Evolutionary conservation across 306 rosid species (phyloP).

Genomic region (Aeschynomene evenia): DNA sequence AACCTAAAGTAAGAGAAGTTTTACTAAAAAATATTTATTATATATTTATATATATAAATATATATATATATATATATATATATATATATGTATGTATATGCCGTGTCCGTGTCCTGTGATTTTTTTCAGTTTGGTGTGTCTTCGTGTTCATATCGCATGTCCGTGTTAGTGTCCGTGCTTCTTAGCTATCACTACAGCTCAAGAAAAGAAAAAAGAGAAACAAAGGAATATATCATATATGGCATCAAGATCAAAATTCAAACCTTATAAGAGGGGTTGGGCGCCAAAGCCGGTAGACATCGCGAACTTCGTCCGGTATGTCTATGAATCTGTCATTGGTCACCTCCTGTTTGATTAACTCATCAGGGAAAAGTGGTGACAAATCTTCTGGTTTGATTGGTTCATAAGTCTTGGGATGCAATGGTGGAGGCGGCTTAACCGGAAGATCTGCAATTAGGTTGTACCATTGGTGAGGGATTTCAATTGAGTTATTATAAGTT

Average conservation of each 20-base stretch:
- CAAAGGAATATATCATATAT: neutral
- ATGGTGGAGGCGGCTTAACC: constrained; percentile 80
- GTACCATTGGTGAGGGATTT: constrained; percentile 81
- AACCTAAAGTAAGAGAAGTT: too few species aligned
- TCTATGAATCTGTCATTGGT: constrained; percentile 66
- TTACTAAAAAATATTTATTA: too few species aligned
- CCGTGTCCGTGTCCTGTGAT: too few species aligned
- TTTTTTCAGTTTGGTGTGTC: too few species aligned
- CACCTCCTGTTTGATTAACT: constrained; percentile 74
- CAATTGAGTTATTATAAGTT: constrained; percentile 44
- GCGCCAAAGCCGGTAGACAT: constrained; percentile 87
- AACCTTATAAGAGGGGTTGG: constrained; percentile 97
- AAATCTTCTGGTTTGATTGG: constrained; percentile 84
- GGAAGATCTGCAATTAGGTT: constrained; percentile 89
- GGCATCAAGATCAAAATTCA: neutral
- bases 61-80: too few species aligned
- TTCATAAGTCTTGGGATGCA: constrained; percentile 73
- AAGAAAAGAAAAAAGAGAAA: constrained; percentile 6
- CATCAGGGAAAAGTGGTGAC: constrained; percentile 73
- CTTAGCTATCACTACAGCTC: too few species aligned
- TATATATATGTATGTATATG: too few species aligned
- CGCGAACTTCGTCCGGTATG: constrained; percentile 81
- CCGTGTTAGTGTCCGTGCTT: too few species aligned
- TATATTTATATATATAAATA: too few species aligned
- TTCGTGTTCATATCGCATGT: too few species aligned